These are phyloP conservation scores for Psilocybe sp. DNA, from an alignment of 768 basidiomycete species.

Conservation along the genomic window DNA sequence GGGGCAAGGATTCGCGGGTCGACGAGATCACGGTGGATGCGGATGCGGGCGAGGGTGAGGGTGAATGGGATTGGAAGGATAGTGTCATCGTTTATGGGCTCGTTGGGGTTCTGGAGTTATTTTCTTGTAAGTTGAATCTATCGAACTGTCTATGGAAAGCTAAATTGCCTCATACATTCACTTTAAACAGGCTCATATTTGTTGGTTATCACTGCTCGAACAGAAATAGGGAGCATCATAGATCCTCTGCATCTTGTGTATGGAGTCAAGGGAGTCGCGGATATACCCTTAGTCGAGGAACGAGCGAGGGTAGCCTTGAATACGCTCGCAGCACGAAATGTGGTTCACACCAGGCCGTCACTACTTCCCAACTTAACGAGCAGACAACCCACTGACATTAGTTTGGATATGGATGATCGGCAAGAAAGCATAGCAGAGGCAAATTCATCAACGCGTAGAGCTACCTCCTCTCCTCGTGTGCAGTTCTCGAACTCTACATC, in stretches of 20 bases:
- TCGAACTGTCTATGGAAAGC: constrained; percentile 1
- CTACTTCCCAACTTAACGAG: constrained; percentile 27
- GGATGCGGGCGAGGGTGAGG: constrained; percentile 21
- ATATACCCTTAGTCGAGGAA: constrained; percentile 69
- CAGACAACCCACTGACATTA: constrained; percentile 7
- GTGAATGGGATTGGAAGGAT: constrained; percentile 48
- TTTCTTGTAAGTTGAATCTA: constrained; percentile 51
- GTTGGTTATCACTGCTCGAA: constrained; percentile 64
- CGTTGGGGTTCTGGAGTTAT: constrained; percentile 70
- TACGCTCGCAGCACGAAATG: constrained; percentile 50
- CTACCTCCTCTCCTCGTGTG: constrained; percentile 41
- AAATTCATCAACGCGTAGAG: constrained; percentile 9
- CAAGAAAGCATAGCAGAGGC: neutral
- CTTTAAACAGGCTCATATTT: constrained; percentile 62
- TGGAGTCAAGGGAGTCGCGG: constrained; percentile 62
- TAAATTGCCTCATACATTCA: constrained; percentile 4
- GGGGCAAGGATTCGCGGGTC: constrained; percentile 55
- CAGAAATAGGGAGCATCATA: constrained; percentile 63
- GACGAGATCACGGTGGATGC: constrained; percentile 44
- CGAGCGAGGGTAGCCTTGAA: constrained; percentile 55
- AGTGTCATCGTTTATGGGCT: constrained; percentile 70
- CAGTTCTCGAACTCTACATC: constrained; percentile 51
- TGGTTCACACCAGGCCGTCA: constrained; percentile 42
- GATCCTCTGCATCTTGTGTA: constrained; percentile 62
- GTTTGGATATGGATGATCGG: constrained; percentile 15